Evolutionary conservation across 345 rosid species (phyloP), one percentile per base, ranked within the genome.

Genomic region (Citropsis articulata): DNA sequence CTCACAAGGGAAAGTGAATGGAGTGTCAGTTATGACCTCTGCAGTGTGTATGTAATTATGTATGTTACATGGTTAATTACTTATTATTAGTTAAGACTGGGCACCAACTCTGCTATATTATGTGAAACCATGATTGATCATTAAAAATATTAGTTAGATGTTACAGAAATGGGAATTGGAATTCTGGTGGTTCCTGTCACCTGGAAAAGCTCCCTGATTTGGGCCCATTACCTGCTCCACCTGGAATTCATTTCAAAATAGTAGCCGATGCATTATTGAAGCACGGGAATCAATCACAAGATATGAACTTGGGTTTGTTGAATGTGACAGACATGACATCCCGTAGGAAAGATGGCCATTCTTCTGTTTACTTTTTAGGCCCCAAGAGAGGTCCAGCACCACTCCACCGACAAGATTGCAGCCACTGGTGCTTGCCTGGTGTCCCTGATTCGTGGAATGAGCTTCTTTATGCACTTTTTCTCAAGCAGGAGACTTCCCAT

Each of bases 361-460:
- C 93, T 9, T 94, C 97, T 24, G 1, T 92, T 16, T 91, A 92
- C 86, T 87, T 90, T 83, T 86, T 84, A 2, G 87, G 85, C 31
- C 80, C 91, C 13, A 72, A 73, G 31, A 66, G 1, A 5, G 84
- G 92, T 64, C 94, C 88, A 55, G 92, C 86, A 0, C 77, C 92
- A 42, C 80, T 90, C 60, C 88, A 86, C 72, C 88, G 87, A 63
- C 97, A 92, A 83, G 98, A 94, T 69, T 94, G 98, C 84, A 92
- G 97, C 77, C 98, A 92, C 31, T 94, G 98, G 98, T 94, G 94
- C 85, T 86, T 94, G 74, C 98, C 98, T 0, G 93, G 97, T 13
- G 91, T 94, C 36, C 96, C 96, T n/a, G 93, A 91, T 79, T 77
- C 89, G 0, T 91, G 91, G 96, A 90, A 91, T 73, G 91, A 89